A percentile compares a stretch with the other conserved stretches of the same genome.
phyloP scores from a whole-genome alignment of 192 early-diverging fungal genomes.

The Entomortierella chlamydospora region DNA sequence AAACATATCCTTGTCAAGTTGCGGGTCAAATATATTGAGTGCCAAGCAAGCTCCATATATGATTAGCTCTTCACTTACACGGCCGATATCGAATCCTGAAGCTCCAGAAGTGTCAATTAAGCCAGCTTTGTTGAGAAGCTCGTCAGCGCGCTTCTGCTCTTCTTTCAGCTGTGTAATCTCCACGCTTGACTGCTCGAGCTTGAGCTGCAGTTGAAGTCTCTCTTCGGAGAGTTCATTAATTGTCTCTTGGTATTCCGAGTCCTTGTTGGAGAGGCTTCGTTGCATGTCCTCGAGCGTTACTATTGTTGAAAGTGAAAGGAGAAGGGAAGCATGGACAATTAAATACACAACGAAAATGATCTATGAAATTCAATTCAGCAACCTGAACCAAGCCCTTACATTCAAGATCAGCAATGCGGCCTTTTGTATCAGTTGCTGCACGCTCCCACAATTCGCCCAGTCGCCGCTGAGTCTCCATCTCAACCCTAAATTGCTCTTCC shows the following conservation, averaged over 20 bases:
- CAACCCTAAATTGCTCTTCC: conserved; percentile 71
- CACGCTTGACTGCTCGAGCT: conserved; percentile 34
- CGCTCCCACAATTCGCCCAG: conserved; percentile 71
- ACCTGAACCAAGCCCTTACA: conserved; percentile 13
- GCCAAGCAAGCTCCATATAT: too few relatives aligned
- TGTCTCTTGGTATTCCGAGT: conserved; percentile 27
- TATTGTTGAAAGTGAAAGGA: conserved; percentile 2
- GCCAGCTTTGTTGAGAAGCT: conserved; percentile 52
- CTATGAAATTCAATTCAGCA: too few relatives aligned
- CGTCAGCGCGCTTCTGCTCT: conserved; percentile 61
- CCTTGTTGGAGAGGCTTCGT: conserved; percentile 15
- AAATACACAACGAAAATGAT: too few relatives aligned
- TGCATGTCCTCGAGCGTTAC: conserved; percentile 44
- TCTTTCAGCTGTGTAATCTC: conserved; percentile 52
- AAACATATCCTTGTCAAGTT: too few relatives aligned
- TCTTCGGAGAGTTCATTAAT: conserved; percentile 24
- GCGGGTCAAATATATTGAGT: too few relatives aligned
- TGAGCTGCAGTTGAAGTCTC: conserved; percentile 59
- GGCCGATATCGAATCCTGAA: conserved; percentile 24
- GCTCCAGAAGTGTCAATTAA: conserved; percentile 23
- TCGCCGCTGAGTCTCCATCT: conserved; percentile 75
- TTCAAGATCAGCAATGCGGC: conserved; percentile 65
- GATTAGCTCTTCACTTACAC: conserved; percentile 21
- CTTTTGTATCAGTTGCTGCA: conserved; percentile 64
- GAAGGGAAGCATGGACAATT: background rate